Evolutionary conservation across 1,139 yeast genomes (phyloP), one percentile per base, ranked within the genome.

Genomic region (Saccharomyces hybrid): DNA sequence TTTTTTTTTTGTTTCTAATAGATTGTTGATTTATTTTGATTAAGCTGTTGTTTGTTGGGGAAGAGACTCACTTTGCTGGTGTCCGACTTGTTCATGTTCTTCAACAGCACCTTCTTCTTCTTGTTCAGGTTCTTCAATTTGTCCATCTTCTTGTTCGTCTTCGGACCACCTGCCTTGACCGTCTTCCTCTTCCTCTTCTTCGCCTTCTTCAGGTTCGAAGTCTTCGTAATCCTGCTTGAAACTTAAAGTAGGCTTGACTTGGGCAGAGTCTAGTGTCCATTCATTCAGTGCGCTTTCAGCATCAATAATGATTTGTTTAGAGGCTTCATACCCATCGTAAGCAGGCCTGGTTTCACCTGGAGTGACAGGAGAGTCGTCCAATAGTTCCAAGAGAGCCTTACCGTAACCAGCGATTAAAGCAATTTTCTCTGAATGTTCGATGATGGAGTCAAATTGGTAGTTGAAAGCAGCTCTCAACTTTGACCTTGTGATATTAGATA

Each of bases 261-360:
- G 90, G 63, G 98, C 96, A 66, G 88, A 82, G 75, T 91, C 98
- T 70, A 90, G 80, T 64, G 98, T 93, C 99, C 98, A 93, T 63
- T 90, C 83, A 64, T 95, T 93, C 71, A 93, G 82, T 57, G 98
- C 96, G 66, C 85, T 87, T 79, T 93, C 99, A 64, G 96, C 95
- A 73, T 93, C 99, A 70, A 90, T 87, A 68, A 93, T 89, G 75
- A 93, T 90, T 79, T 93, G 98, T 81, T 91, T 91, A 57, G 97
- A 88, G 55, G 96, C 96, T 72, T 93, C 98, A 75, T 90, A 91
- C 64, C 99, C 98, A 70, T 93, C 98, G 74, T 93, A 93, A 59
- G 96, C 95, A 47, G 96, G 95, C 79, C 98, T 89, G 59, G 96
- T 88, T 80, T 93, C 99, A 78, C 99, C 99, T 61, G 99, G 99